Evolutionary conservation across 768 basidiomycete genomes (phyloP).

Genomic region (Trichaptum fuscoviolaceum): DNA sequence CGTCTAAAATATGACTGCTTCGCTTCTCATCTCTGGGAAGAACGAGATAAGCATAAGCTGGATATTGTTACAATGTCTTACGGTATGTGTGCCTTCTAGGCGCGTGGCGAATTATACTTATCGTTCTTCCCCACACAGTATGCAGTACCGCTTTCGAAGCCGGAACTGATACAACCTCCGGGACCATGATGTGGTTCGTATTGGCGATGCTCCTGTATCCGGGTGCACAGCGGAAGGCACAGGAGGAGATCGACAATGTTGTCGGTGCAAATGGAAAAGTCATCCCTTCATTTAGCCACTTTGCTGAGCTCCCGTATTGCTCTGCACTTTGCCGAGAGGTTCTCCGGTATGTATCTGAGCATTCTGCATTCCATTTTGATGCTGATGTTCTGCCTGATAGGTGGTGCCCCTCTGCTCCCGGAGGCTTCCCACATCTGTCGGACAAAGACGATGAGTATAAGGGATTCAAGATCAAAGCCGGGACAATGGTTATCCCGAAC

Average conservation of each 20-base stretch:
- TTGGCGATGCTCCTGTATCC: constrained; percentile 20
- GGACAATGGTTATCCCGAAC: constrained; percentile 26
- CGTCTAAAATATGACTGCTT: constrained; percentile 15
- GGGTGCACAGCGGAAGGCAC: constrained; percentile 20
- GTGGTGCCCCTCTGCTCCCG: background rate
- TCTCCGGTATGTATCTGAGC: constrained; percentile 7
- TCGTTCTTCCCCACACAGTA: constrained; percentile 8
- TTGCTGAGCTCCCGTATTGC: constrained; percentile 12
- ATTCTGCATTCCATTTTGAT: background rate
- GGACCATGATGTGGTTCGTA: constrained; percentile 19
- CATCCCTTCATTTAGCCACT: constrained; percentile 9
- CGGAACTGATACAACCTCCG: constrained; percentile 19
- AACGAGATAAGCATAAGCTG: constrained; percentile 12
- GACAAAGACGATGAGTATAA: constrained; percentile 24
- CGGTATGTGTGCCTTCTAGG: constrained; percentile 3
- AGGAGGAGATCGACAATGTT: constrained; percentile 23
- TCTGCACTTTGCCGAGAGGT: constrained; percentile 12
- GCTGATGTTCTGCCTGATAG: background rate
- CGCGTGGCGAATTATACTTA: background rate
- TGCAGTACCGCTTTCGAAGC: constrained; percentile 20
- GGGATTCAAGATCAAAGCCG: constrained; percentile 27
- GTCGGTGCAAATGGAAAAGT: constrained; percentile 8
- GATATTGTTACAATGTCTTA: constrained; percentile 13
- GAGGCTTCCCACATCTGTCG: constrained; percentile 18
- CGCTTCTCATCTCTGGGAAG: constrained; percentile 15